Base-by-base conservation (phyloP, 768 basidiomycete genomes). In the Mycena filopes region DNA sequence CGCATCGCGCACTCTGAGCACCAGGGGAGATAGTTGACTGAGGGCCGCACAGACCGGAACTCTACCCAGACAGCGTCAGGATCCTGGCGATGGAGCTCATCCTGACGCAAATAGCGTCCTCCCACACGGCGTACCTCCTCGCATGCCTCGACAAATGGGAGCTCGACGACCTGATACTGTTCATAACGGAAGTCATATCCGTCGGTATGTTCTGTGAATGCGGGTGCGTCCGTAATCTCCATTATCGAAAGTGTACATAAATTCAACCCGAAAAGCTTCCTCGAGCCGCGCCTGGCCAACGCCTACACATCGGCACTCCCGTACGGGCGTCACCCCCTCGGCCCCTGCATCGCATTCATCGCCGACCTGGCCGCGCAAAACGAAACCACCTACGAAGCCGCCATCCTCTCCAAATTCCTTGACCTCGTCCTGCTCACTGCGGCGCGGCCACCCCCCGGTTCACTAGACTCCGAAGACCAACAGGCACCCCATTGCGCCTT, bases 31-130 rank as follows among this genome's bases (percentile, higher is more conserved):
- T 47, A 23, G 36, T 21, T 51, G 33, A 66, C 40, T 45, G 12
- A 46, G 4, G n/a, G 21, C 50, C 16, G 15, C 18, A 13, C 15
- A 70, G 72, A 15, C 61, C 63, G 12, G 72, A 65, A 16, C 55
- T 71, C 26, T 73, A 73, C 38, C 63, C 62, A 5, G 54, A 70
- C 21, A 60, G 66, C n/a, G 55, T 73, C 43, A 20, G 65, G 31
- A 38, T 55, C 25, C 57, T 53, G 40, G 69, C 72, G 11, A 65
- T 73, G 64, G 67, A 68, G 43, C 49, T 73, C 28, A 59, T 73
- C 38, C 42, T 72, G 20, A 42, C 38, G 18, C 72, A 73, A 51
- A 70, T 73, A 23, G 69, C 56, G 20, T 61, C 63, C 3, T 46
- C 38, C 10, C 63, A 61, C 29, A 69, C 66, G 0, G 26, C 48